Evolutionary conservation across 805 yeast genomes (phyloP).

Genomic region (Torulaspora microellipsoides): DNA sequence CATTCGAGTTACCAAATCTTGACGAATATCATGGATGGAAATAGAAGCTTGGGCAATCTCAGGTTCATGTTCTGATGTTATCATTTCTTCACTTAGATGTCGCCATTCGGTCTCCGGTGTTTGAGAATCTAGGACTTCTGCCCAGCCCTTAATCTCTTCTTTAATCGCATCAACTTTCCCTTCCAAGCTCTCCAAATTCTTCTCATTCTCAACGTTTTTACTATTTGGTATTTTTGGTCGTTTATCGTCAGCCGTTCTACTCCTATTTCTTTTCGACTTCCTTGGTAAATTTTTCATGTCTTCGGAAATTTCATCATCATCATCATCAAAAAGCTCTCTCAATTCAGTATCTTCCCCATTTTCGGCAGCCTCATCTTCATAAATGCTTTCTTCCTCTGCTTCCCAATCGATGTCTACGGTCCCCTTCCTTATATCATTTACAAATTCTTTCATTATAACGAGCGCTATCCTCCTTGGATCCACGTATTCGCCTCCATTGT

Average conservation of each 20-base stretch:
- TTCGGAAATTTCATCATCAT: slow-evolving; percentile 4
- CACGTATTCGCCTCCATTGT: slow-evolving; percentile 7
- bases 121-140: slow-evolving; percentile 18
- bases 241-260: background rate
- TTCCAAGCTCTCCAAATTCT: slow-evolving; percentile 20
- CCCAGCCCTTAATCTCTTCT: slow-evolving; percentile 29
- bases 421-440: slow-evolving; percentile 29
- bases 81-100: slow-evolving; percentile 1
- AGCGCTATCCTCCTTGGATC: slow-evolving; percentile 24
- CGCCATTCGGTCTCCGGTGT: slow-evolving; percentile 21
- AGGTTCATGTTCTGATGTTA: background rate
- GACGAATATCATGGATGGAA: slow-evolving; percentile 4
- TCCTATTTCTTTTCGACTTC: slow-evolving; percentile 1
- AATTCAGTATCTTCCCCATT: slow-evolving; percentile 21
- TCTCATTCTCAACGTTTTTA: slow-evolving; percentile 30
- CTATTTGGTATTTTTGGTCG: slow-evolving; percentile 26
- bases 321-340: slow-evolving; percentile 19
- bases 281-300: slow-evolving; percentile 5
- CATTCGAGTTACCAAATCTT: slow-evolving; percentile 17
- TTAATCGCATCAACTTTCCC: slow-evolving; percentile 24
- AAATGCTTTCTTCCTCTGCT: slow-evolving; percentile 17
- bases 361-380: slow-evolving; percentile 8
- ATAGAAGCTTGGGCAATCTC: background rate
- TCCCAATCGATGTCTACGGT: slow-evolving; percentile 29
- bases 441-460: slow-evolving; percentile 29